Evolutionary conservation across 2,329 filamentous ascomycete genomes (phyloP).

Genomic region (Aspergillus carbonarius): DNA sequence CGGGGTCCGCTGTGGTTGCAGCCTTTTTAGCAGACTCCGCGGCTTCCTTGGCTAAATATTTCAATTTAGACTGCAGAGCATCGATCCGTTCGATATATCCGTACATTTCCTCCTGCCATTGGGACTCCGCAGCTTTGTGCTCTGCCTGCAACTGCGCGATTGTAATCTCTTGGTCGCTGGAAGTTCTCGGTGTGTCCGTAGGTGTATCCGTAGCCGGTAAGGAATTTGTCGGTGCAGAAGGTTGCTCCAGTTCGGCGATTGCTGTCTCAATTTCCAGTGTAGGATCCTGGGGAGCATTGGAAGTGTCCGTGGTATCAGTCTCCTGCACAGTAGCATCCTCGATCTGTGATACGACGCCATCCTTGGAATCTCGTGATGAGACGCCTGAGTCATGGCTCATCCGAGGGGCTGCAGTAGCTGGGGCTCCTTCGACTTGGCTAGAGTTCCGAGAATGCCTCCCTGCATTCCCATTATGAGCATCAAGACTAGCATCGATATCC

Average conservation of each 20-base stretch:
- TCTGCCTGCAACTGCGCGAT: slow-evolving; percentile 52
- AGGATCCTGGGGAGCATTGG: neutral
- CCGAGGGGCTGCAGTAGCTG: slow-evolving; percentile 17
- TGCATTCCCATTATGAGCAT: slow-evolving; percentile 19
- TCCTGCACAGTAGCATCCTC: slow-evolving; percentile 3
- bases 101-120: slow-evolving; percentile 79
- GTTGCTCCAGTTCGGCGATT: neutral
- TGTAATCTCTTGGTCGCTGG: slow-evolving; percentile 43
- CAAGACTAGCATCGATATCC: slow-evolving; percentile 33
- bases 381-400: slow-evolving; percentile 31
- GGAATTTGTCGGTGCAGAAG: slow-evolving; percentile 9
- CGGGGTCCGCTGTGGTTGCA: slow-evolving; percentile 60
- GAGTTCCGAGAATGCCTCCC: slow-evolving; percentile 22
- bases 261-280: neutral
- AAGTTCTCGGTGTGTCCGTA: slow-evolving; percentile 17
- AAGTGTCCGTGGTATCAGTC: neutral
- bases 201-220: slow-evolving; percentile 18
- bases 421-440: slow-evolving; percentile 11
- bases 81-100: slow-evolving; percentile 86
- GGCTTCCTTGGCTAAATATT: slow-evolving; percentile 80
- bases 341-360: slow-evolving; percentile 20
- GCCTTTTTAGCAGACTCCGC: slow-evolving; percentile 71
- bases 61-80: slow-evolving; percentile 84
- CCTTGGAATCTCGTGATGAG: slow-evolving; percentile 27
- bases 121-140: slow-evolving; percentile 52